These are phyloP conservation scores for Hymenoscyphus fraxineus DNA, from an alignment of 2,329 filamentous ascomycete species.

Conservation along the genomic window DNA sequence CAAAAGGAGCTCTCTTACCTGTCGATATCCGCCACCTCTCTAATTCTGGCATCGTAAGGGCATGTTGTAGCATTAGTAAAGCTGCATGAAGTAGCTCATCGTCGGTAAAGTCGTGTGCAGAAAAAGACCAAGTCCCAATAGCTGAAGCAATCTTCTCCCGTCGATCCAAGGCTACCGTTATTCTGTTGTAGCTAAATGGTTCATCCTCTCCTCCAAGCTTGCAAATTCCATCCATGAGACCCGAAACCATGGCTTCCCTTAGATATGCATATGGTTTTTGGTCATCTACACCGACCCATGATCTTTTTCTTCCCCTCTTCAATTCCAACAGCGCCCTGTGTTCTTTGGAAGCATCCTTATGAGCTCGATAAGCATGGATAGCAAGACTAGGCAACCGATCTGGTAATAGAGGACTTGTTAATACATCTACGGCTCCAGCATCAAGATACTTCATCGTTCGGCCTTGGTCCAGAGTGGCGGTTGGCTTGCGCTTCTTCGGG, in stretches of 20 bases:
- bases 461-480: constrained; percentile 44
- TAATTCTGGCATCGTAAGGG: constrained; percentile 75
- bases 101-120: constrained; percentile 82
- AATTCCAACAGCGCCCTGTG: constrained; percentile 68
- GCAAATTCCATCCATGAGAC: constrained; percentile 85
- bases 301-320: constrained; percentile 75
- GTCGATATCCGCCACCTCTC: constrained; percentile 74
- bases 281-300: constrained; percentile 85
- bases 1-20: constrained; percentile 49
- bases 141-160: constrained; percentile 58
- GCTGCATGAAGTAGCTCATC: constrained; percentile 86
- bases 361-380: constrained; percentile 78
- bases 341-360: constrained; percentile 71
- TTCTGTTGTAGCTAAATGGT: constrained; percentile 59
- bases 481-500: constrained; percentile 29
- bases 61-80: constrained; percentile 86
- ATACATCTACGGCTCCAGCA: constrained; percentile 79
- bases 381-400: constrained; percentile 72
- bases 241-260: constrained; percentile 89
- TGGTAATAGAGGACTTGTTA: constrained; percentile 72
- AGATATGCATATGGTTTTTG: constrained; percentile 85
- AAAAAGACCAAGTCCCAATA: constrained; percentile 81
- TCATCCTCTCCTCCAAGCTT: constrained; percentile 60
- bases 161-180: constrained; percentile 64
- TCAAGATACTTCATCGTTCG: constrained; percentile 72